Base-by-base conservation (phyloP, 2,329 filamentous ascomycete genomes). In the Juglanconis sp. region DNA sequence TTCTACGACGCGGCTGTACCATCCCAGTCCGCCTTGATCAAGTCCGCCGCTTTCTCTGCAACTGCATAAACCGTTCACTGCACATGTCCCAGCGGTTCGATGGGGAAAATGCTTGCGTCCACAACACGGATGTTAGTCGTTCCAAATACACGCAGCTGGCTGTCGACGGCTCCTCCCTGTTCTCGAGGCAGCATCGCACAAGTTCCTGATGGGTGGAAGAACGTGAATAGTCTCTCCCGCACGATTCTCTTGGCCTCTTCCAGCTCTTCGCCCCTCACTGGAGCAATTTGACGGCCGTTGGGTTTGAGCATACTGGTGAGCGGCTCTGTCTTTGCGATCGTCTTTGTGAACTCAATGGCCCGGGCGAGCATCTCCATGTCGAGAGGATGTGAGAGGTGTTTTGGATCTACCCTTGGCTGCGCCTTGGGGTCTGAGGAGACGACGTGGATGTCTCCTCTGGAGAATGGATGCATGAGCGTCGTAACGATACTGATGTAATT, bases 391-490 rank as follows among this genome's bases (percentile, higher is more conserved):
- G 76, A 78, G 64, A 85, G 78, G 71, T 78, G 84, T 36, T 78
- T 77, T 30, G 81, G 80, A 61, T 84, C 79, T 61, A 85, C 81
- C 30, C 80, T 75, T 1, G 79, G 76, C 42, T 75, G 70, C 15
- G 76, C 76, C 24, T 70, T 67, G 4, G 76, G 70, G 47, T 77
- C 73, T 1, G 73, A 53, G 2, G 74, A 76, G 7, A 69, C 70
- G 58, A 86, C 81, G 71, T 86, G 84, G 63, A 84, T 78, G 36
- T 76, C 73, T 8, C 84, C 84, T 0, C 83, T 77, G 2, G 80
- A 83, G 65, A 81, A 80, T 0, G 84, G 83, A 60, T 85, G 84
- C 17, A 80, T 79, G 24, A 83, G 82, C 66, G 82, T 84, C 1
- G 77, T 76, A 59, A 78, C 79, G 61, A 78, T 72, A n/a, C 80